Base-by-base conservation (phyloP, 164 flowering plant genomes). In the Chimonanthus praecox region DNA sequence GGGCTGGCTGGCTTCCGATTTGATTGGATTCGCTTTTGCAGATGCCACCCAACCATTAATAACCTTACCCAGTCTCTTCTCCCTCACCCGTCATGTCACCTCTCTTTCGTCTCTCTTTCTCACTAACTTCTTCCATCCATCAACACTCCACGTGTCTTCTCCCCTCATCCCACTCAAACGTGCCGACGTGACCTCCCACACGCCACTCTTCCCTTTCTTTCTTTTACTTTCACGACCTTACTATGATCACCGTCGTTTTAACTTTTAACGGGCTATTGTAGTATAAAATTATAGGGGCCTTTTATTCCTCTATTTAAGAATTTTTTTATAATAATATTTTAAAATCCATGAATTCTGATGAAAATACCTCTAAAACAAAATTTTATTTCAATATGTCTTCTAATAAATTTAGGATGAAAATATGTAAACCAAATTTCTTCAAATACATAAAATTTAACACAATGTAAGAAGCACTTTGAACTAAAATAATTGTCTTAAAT, bases 11-110 rank as follows among this genome's bases (percentile, higher is more conserved):
- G 8, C 10, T 10, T 7, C 13, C 13, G 49, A 45, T 45, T 66
- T 9, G 68, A 66, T 66, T 43, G 16, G 49, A 13, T 67, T 7
- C 47, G 50, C 70, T 60, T 70, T 70, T 71, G 45, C 65, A 60
- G 66, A 9, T 71, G 73, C 15, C 18, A 47, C 45, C 72, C 20
- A 44, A 18, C 44, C 10, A 58, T 54, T 60, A 62, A 51, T 62
- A 20, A 61, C 67, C 49, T 15, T 48, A n/a, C 44, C n/a, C 65
- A 8, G 15, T 54, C 60, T 2, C 5, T 1, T 6, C 65, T n/a
- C 65, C 15, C 65, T 65, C 5, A 10, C 16, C 20, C 4, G 71
- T 68, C 71, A 47, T 68, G 66, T 71, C 73, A 54, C 48, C 65
- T 60, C 20, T 21, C 49, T 15, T 18, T 54, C 67, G 49, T 15